Percentiles rank a stretch among this genome's conserved stretches.
These are phyloP conservation scores for Penicillium antarcticum DNA, from an alignment of 495 filamentous ascomycete species.

Conservation along the genomic window DNA sequence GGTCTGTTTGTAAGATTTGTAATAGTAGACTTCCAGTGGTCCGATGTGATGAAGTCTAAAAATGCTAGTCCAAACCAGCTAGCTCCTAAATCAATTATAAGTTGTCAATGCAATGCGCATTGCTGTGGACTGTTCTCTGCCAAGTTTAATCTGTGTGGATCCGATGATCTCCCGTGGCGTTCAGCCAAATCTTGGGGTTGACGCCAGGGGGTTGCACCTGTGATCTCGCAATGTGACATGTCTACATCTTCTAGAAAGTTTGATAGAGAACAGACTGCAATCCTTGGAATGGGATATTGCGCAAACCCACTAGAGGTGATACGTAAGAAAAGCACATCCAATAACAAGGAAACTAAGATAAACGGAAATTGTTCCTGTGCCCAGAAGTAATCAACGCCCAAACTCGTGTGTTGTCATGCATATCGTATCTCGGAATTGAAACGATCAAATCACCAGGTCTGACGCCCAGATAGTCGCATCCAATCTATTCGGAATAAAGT, in stretches of 20 bases:
- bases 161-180: not conserved
- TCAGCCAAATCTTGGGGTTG: not conserved
- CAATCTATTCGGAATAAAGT: not conserved
- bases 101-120: too few species aligned
- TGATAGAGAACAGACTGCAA: not conserved
- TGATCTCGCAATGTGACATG: not conserved
- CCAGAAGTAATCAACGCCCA: slow-evolving; percentile 19
- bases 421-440: slow-evolving; percentile 7
- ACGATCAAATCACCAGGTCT: not conserved
- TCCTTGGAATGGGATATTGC: not conserved
- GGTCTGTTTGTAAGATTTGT: not conserved
- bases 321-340: slow-evolving; percentile 3
- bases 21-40: too few species aligned
- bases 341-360: not conserved
- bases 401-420: slow-evolving; percentile 19
- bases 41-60: too few species aligned
- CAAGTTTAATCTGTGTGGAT: not conserved
- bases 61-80: too few species aligned
- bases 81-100: too few species aligned
- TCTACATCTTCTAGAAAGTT: not conserved
- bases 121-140: too few species aligned
- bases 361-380: not conserved
- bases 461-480: not conserved
- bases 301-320: not conserved
- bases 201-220: slow-evolving; percentile 7